Percentiles rank a stretch among this genome's conserved stretches.
Evolutionary conservation across 2,329 filamentous ascomycete species (phyloP).

Genomic region (Hirsutella rhossiliensis): DNA sequence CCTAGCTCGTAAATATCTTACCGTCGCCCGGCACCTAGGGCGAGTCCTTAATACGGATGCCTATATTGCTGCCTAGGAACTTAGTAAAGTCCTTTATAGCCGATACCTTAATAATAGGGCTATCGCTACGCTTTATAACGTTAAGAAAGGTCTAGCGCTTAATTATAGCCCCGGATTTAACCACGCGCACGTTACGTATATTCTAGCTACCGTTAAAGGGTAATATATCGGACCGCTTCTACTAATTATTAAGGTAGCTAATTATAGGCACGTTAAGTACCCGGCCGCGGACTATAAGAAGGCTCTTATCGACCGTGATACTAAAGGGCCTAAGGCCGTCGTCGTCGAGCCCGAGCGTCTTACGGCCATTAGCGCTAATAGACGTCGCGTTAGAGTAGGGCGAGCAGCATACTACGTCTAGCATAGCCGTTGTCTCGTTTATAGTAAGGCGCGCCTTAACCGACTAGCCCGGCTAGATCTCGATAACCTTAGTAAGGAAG

Average conservation of each 20-base stretch:
- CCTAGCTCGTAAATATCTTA: constrained; percentile 3
- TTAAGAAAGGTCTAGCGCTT: constrained; percentile 38
- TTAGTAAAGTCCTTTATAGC: constrained; percentile 21
- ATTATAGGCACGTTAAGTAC: constrained; percentile 51
- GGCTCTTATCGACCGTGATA: constrained; percentile 42
- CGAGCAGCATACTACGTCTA: constrained; percentile 56
- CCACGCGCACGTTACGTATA: constrained; percentile 45
- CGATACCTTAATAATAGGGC: constrained; percentile 7
- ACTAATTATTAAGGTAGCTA: constrained; percentile 34
- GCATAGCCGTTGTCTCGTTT: constrained; percentile 55
- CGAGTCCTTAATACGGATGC: constrained; percentile 23
- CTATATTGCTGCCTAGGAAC: constrained; percentile 23
- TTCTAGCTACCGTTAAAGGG: constrained; percentile 56
- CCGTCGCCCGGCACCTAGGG: constrained; percentile 6
- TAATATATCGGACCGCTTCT: constrained; percentile 10
- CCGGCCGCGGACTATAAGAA: constrained; percentile 64
- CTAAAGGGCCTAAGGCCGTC: constrained; percentile 43
- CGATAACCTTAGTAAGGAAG: constrained; percentile 54
- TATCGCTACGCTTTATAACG: constrained; percentile 11
- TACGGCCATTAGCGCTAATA: constrained; percentile 45
- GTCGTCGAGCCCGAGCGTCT: constrained; percentile 44
- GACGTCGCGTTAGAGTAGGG: constrained; percentile 56
- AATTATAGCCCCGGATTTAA: constrained; percentile 32
- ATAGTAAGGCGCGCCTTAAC: constrained; percentile 46
- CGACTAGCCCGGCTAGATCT: constrained; percentile 51